These are phyloP conservation scores for Collybia nuda DNA, from an alignment of 768 basidiomycete genomes.

Conservation along the genomic window DNA sequence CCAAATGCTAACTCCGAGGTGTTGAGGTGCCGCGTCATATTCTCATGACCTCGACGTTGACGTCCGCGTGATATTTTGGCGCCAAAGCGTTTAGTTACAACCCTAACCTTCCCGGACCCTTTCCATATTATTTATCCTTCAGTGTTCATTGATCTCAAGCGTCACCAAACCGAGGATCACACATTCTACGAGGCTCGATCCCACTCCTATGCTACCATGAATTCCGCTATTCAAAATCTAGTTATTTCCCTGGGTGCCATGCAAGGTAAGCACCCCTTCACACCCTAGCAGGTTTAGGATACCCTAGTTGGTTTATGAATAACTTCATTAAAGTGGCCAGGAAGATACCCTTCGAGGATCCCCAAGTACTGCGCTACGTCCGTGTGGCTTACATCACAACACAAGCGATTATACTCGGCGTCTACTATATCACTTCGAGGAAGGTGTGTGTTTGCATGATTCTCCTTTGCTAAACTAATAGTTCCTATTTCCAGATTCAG, in stretches of 20 bases:
- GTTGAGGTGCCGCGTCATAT: too few species aligned
- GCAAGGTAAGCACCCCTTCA: slow-evolving; percentile 58
- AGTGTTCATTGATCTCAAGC: too few species aligned
- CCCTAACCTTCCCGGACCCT: too few species aligned
- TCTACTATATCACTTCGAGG: slow-evolving; percentile 80
- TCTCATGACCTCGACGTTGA: too few species aligned
- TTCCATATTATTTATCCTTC: too few species aligned
- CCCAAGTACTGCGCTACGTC: slow-evolving; percentile 76
- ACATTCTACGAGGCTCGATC: too few species aligned
- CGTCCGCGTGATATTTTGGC: too few species aligned
- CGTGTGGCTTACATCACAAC: slow-evolving; percentile 79
- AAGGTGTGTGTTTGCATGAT: slow-evolving; percentile 44
- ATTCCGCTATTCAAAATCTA: slow-evolving; percentile 76
- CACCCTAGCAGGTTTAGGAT: too few species aligned
- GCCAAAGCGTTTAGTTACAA: too few species aligned
- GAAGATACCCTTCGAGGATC: slow-evolving; percentile 89
- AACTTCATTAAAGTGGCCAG: slow-evolving; percentile 65
- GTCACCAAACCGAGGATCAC: too few species aligned
- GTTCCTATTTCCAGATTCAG: slow-evolving; percentile 61
- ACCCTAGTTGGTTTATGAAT: background rate
- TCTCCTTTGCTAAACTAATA: background rate
- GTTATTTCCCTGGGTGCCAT: slow-evolving; percentile 90
- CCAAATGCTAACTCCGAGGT: too few species aligned
- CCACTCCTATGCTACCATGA: slow-evolving; percentile 43
- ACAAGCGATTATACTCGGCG: slow-evolving; percentile 67